These are phyloP conservation scores for Gossypium australe DNA, from an alignment of 345 rosid species.

Conservation along the genomic window DNA sequence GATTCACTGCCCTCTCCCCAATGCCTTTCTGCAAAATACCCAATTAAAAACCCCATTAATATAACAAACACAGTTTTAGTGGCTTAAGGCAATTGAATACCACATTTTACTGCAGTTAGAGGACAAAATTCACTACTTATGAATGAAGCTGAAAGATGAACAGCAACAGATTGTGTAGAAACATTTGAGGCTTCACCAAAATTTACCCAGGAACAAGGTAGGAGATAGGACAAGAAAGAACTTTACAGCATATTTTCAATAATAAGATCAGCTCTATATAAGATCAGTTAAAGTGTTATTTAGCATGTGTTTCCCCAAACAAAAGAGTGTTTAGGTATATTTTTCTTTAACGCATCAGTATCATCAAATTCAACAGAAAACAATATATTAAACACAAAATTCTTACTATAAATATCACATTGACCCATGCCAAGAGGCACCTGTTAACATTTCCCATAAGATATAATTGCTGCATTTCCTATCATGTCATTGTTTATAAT, in stretches of 20 bases:
- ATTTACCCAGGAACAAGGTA: neutral
- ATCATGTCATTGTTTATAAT: neutral
- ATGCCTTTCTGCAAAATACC: conserved; percentile 57
- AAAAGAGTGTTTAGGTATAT: neutral
- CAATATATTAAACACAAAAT: neutral
- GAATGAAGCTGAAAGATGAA: neutral
- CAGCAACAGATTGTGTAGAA: neutral
- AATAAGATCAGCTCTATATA: neutral
- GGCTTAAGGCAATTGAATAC: neutral
- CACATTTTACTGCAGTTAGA: neutral
- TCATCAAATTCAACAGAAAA: neutral
- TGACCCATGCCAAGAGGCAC: neutral
- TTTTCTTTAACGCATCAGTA: neutral
- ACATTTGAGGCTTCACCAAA: neutral
- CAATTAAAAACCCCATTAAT: conserved; percentile 9
- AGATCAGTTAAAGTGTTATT: neutral
- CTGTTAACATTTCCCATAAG: neutral
- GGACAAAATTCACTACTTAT: conserved; percentile 1
- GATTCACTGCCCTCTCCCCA: conserved; percentile 60
- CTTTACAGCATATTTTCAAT: neutral
- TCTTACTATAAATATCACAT: neutral
- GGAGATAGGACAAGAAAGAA: neutral
- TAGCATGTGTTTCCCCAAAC: neutral
- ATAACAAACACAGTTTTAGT: neutral
- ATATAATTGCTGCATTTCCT: neutral